Base-by-base conservation (phyloP, 139 green algal genomes). In the Chlorella sorokiniana region DNA sequence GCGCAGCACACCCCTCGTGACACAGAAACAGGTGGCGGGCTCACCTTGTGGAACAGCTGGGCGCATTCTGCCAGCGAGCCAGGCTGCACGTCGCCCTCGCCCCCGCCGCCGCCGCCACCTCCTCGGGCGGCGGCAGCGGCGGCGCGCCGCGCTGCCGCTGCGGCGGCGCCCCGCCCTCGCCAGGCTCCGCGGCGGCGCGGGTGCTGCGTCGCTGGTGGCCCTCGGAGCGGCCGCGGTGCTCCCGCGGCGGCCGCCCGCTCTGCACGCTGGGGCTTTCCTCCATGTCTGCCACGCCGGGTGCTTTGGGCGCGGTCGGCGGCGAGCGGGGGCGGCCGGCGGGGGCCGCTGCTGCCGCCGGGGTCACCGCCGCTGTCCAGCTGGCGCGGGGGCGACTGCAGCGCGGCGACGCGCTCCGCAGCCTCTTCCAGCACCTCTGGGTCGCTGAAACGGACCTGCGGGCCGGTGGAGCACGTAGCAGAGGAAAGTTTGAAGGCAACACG, bases 11-110 rank as follows among this genome's bases (percentile, higher is more conserved):
- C 48, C 11, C 14, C 48, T 25, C 48, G 48, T 56, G 16, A 56
- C 48, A 16, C 48, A 16, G 48, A 11, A 65, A 22, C 56, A 44
- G 29, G 23, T 1, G 9, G 27, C 25, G 9, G 31, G 20, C 54
- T 10, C 54, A 68, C 73, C 73, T 79, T 79, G 73, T 79, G 52
- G 37, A 69, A 79, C 23, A 79, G 54, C 25, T 38, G 38, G 37
- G 73, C 73, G 27, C 73, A 79, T 33, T 79, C 73, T 3, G 73
- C 73, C 73, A 79, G 73, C 37, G 71, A 78, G 7, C 71, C 71
- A 0, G 73, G 73, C 52, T 79, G 48, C 20, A 3, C 71, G 4
- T 23, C 48, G 22, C 45, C 48, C 5, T 45, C 51, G 2, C 22
- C 51, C 8, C 71, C 9, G 38, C 71, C 18, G 71, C 71, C 6